Evolutionary conservation across 2,329 filamentous ascomycete genomes (phyloP), one percentile per base, ranked within the genome.

Genomic region (Pseudocercospora eumusae): DNA sequence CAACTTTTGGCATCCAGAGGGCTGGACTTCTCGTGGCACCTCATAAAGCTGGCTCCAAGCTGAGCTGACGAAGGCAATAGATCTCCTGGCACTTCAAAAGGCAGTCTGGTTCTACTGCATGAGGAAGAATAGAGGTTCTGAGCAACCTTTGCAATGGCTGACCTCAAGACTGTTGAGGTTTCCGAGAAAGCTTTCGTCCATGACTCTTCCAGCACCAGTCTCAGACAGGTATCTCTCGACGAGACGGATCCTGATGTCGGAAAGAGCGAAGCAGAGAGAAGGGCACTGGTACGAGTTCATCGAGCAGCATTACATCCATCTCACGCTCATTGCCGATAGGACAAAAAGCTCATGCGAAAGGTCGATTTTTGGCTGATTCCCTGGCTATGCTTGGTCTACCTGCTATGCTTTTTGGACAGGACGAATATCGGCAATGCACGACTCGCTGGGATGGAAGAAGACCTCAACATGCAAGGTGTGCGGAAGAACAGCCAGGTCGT

Each of bases 361-460:
- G 76, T 85, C 11, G 83, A 85, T 64, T 18, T 76, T 2, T 78
- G 78, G 18, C 73, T 86, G 1, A 77, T 85, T 50, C 83, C 83
- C 1, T 76, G 81, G 56, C 73, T 85, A 2, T 74, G 82, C 18
- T 59, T 83, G 45, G 82, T 85, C 76, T 85, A 84, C 66, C 76
- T 85, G 1, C 75, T 85, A 63, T 84, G 83, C 71, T 84, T 66
- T 50, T 47, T 62, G 7, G 60, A 61, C 33, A n/a, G 60, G 44
- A 65, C 66, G 18, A 67, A 67, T 13, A 68, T 68, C 49, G 67
- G 90, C 54, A 95, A 82, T 76, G 91, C 84, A 3, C 84, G 84
- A 69, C 78, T 86, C 31, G 82, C 80, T 23, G 82, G 83, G 20
- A 74, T 86, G 6, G 73, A 80, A 58, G 69, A 80, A 9, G 86